Conservation (phyloP, 1,284 basidiomycete species). For the Pseudozyma thailandica region DNA sequence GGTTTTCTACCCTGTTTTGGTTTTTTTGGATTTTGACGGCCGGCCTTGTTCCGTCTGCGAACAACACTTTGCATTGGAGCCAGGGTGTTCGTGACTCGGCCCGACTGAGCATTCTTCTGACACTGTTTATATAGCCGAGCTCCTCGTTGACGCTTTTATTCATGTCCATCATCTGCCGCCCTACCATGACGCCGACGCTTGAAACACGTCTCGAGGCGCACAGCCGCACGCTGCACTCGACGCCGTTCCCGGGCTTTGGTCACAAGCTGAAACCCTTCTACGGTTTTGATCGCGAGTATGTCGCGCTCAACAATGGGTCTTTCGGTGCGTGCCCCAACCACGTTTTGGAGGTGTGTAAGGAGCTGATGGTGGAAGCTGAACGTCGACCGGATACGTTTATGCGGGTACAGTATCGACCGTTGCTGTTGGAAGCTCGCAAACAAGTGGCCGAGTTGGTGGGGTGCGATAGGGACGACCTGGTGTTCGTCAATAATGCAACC, state of each 20-base stretch:
- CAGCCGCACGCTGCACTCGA: constrained; percentile 9
- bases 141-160: background rate
- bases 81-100: constrained; percentile 15
- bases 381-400: constrained; percentile 32
- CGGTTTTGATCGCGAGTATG: constrained; percentile 37
- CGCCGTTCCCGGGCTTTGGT: constrained; percentile 38
- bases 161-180: background rate
- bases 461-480: constrained; percentile 51
- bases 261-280: constrained; percentile 28
- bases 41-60: no score
- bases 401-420: constrained; percentile 21
- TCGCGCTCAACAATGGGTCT: constrained; percentile 45
- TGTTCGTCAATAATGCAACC: constrained; percentile 65
- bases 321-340: constrained; percentile 47
- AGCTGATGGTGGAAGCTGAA: constrained; percentile 28
- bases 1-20: no score
- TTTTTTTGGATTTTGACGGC: no score
- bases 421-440: constrained; percentile 13
- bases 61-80: no score
- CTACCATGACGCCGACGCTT: constrained; percentile 4
- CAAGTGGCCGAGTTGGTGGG: constrained; percentile 23
- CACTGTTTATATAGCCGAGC: background rate
- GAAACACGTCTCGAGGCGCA: constrained; percentile 21
- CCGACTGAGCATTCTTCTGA: background rate
- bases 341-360: constrained; percentile 26